Percentiles rank a stretch among this genome's conserved stretches.
Conservation (phyloP, 768 basidiomycete species). For the Gloeophyllum trabeum region DNA sequence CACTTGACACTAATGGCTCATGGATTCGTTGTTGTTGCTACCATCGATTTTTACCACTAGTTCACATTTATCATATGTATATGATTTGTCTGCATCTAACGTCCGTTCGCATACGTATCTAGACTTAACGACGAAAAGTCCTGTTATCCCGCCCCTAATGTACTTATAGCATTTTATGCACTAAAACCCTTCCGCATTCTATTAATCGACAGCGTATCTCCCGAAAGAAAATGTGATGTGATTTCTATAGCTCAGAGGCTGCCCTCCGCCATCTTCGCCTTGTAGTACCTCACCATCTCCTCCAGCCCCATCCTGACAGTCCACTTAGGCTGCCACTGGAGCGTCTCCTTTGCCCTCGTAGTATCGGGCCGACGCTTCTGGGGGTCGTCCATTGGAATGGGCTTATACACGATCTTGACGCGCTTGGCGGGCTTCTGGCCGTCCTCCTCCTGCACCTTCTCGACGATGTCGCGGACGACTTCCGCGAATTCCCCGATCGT, state of each 20-base stretch:
- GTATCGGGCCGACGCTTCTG: conserved; percentile 92
- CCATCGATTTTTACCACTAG: no score
- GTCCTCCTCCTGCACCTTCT: conserved; percentile 84
- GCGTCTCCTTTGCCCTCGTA: conserved; percentile 70
- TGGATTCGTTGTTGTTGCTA: no score
- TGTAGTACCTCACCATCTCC: conserved; percentile 93
- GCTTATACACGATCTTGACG: conserved; percentile 64
- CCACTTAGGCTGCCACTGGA: conserved; percentile 92
- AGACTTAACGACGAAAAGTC: no score
- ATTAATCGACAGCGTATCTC: no score
- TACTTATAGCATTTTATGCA: no score
- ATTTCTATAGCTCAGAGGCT: conserved; percentile 52
- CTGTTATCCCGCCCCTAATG: no score
- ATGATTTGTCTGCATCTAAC: no score
- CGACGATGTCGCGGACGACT: conserved; percentile 85
- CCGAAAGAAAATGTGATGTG: no score
- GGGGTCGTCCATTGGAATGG: conserved; percentile 88
- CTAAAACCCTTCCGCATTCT: no score
- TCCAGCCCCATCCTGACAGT: conserved; percentile 86
- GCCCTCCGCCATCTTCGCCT: conserved; percentile 80
- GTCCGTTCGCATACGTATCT: no score
- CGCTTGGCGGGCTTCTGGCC: conserved; percentile 37
- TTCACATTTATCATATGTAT: no score
- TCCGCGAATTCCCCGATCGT: conserved; percentile 92
- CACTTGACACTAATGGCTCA: no score